Conservation (phyloP, 2,329 filamentous ascomycete genomes). For the Colletotrichum sp. region DNA sequence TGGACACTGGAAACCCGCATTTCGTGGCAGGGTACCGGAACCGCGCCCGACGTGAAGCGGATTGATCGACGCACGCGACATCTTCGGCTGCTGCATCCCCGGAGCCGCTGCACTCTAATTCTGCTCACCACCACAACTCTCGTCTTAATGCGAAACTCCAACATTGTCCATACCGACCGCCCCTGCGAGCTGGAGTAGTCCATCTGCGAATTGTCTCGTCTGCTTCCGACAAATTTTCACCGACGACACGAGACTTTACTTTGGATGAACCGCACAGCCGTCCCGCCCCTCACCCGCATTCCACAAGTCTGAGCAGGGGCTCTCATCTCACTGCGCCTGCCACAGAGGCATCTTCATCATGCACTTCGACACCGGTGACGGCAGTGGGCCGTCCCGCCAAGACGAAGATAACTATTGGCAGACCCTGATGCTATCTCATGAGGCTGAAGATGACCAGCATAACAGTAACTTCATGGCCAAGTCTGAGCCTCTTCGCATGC, state of each 20-base stretch:
- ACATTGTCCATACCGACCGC: background rate
- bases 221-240: background rate
- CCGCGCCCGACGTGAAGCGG: background rate
- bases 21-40: background rate
- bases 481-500: background rate
- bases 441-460: background rate
- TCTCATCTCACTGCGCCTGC: background rate
- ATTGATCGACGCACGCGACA: background rate
- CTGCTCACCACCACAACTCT: background rate
- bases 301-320: background rate
- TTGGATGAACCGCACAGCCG: background rate
- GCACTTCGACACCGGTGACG: conserved; percentile 4
- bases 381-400: background rate
- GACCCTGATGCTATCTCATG: background rate
- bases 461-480: background rate
- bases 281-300: background rate
- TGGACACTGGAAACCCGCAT: background rate
- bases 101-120: background rate
- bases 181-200: background rate
- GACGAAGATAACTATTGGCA: conserved; percentile 18
- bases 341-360: background rate
- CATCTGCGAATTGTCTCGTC: background rate
- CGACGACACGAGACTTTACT: background rate
- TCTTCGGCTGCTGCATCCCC: background rate
- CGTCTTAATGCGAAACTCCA: conserved; percentile 9